phyloP scores from a whole-genome alignment of 2,329 filamentous ascomycete species.

The Arachnomyces sp. region DNA sequence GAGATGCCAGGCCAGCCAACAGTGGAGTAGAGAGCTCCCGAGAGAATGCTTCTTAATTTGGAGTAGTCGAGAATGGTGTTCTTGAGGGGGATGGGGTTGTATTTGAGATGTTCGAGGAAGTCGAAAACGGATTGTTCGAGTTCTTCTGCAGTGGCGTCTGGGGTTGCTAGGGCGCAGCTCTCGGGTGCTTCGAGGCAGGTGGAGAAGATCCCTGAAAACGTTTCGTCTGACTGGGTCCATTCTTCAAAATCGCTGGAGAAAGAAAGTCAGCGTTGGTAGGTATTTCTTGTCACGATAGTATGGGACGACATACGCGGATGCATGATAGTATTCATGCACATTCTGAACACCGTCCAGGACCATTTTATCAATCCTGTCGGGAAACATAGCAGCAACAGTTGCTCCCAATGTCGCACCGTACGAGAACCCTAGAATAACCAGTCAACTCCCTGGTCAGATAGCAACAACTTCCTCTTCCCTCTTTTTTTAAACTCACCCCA shows the following conservation, averaged over 20 bases:
- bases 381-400: conserved; percentile 32
- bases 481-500: conserved; percentile 9
- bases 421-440: conserved; percentile 8
- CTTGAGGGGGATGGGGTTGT: conserved; percentile 2
- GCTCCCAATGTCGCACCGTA: conserved; percentile 20
- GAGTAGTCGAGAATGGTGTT: conserved; percentile 4
- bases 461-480: not conserved
- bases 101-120: conserved; percentile 5
- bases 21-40: not conserved
- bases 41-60: not conserved
- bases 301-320: conserved; percentile 7
- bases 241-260: conserved; percentile 17
- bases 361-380: conserved; percentile 31
- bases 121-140: conserved; percentile 30
- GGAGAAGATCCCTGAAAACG: conserved; percentile 19
- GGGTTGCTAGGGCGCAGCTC: conserved; percentile 26
- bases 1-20: conserved; percentile 1
- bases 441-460: too few species aligned
- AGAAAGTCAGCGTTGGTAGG: not conserved
- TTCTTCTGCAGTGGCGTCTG: conserved; percentile 27
- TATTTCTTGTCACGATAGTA: not conserved
- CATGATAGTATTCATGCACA: conserved; percentile 13
- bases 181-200: conserved; percentile 28
- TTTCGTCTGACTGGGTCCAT: conserved; percentile 19
- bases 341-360: conserved; percentile 30